Base-by-base conservation (phyloP, 805 yeast species). In the Cyberlindnera suaveolens region DNA sequence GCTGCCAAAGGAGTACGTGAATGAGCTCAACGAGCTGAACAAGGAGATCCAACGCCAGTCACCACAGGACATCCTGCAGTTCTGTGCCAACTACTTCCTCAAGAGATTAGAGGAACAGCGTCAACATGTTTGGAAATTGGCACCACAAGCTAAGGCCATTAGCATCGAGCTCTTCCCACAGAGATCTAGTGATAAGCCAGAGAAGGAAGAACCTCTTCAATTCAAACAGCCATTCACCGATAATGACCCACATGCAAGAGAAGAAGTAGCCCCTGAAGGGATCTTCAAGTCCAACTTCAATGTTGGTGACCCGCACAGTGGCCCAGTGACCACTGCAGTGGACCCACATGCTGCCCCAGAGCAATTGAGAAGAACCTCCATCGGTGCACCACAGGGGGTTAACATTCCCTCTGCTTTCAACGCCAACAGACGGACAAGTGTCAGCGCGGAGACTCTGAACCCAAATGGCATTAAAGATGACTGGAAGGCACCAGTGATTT, bases 341-440 rank as follows among this genome's bases (percentile, higher is more conserved):
- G 61, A 57, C 38, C 61, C 61, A 30, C 42, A 47, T 30, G 40
- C 48, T 7, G 15, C 48, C 2, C 29, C 19, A 3, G 41, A 40
- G 32, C 43, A 46, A 14, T 46, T 15, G 43, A 48, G 43, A 45
- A 44, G 42, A 42, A 38, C 43, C 17, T 41, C 58, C 30, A 35
- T 49, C 43, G 18, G 47, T 23, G 30, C 42, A 33, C 38, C 61
- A 31, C 43, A 63, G 32, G 38, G 36, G 2, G 49, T 48, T 31
- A 44, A 68, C 47, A 65, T 79, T 44, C 87, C 85, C 33, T 63
- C 71, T 44, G 72, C 77, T 41, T 83, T 82, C 64, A 85, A 82
- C 61, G 88, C 86, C 41, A 77, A 81, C 61, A 79, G 96, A 69
- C 80, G 97, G 68, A 85, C 89, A 4, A 83, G 95, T 17, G 96